Evolutionary conservation across 225 moss, liverwort and hornwort species (phyloP), one percentile per base, ranked within the genome.

Genomic region (Straminergon stramineum): DNA sequence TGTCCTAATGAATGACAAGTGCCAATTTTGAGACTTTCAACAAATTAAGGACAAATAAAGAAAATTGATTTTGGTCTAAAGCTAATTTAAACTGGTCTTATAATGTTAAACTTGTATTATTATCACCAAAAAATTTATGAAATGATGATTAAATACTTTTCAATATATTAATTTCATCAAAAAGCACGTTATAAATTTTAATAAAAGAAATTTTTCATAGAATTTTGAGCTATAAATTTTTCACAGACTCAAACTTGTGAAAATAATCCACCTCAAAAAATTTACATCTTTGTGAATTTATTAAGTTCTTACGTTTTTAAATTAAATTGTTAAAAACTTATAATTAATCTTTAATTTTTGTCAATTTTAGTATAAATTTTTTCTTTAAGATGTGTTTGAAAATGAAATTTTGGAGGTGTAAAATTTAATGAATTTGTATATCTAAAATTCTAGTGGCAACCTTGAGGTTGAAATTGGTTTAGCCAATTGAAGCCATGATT

Each of bases 391-490:
- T 34, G 18, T 34, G 15, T 34, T 32, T 66, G 9, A 67, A 20
- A 20, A 67, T 21, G 1, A 15, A 37, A 67, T 19, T 35, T 66
- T 37, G 1, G 6, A 67, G 4, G 20, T 69, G 4, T 22, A 0
- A 21, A n/a, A 6, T n/a, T n/a, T n/a, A 22, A 37, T 20, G 4
- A 12, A 22, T 68, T 68, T 21, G 12, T 22, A 13, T 4, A 69
- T 68, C 16, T 68, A n/a, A 68, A 68, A 37, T 37, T 41, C 8
- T 7, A 70, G 7, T 39, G 5, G 23, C 6, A 2, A 70, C 2
- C 7, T 23, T 20, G 23, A 70, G 7, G 1, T n/a, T 0, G 1
- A 2, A n/a, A 22, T 13, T n/a, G 5, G 7, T 69, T n/a, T 39
- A 39, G 7, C 4, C 1, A 1, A 70, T 70, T 70, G 48, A 48